These are phyloP conservation scores for Aspergillus proliferans DNA, from an alignment of 2,329 filamentous ascomycete genomes.

Conservation along the genomic window DNA sequence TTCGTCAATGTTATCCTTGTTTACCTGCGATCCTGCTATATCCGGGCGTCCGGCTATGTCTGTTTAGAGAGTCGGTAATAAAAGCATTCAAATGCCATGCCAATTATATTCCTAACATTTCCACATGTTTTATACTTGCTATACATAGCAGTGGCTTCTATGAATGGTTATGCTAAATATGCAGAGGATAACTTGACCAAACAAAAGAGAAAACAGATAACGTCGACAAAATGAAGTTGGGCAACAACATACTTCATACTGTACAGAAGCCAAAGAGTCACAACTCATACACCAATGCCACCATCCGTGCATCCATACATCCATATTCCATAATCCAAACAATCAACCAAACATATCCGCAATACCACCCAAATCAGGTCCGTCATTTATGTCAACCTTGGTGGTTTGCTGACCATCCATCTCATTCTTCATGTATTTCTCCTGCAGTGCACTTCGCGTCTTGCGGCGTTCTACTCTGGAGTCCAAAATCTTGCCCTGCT, in stretches of 20 bases:
- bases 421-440: slow-evolving; percentile 40
- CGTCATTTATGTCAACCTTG: slow-evolving; percentile 40
- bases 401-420: slow-evolving; percentile 36
- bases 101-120: background rate
- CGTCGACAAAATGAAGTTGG: background rate
- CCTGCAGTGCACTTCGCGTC: slow-evolving; percentile 36
- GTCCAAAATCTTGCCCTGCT: slow-evolving; percentile 73
- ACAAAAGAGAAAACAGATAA: background rate
- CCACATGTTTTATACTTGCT: slow-evolving; percentile 2
- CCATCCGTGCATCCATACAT: too few species aligned
- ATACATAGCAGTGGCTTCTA: background rate
- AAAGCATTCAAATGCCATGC: too few species aligned
- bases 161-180: background rate
- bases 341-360: slow-evolving; percentile 48
- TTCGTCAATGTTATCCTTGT: background rate
- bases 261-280: background rate
- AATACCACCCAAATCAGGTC: slow-evolving; percentile 47
- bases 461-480: slow-evolving; percentile 37
- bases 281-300: background rate
- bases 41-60: too few species aligned
- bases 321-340: background rate
- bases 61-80: too few species aligned
- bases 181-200: slow-evolving; percentile 1
- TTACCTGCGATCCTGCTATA: too few species aligned
- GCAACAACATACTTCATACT: background rate